phyloP scores from a whole-genome alignment of 768 basidiomycete species.

The Nidularia sp. region DNA sequence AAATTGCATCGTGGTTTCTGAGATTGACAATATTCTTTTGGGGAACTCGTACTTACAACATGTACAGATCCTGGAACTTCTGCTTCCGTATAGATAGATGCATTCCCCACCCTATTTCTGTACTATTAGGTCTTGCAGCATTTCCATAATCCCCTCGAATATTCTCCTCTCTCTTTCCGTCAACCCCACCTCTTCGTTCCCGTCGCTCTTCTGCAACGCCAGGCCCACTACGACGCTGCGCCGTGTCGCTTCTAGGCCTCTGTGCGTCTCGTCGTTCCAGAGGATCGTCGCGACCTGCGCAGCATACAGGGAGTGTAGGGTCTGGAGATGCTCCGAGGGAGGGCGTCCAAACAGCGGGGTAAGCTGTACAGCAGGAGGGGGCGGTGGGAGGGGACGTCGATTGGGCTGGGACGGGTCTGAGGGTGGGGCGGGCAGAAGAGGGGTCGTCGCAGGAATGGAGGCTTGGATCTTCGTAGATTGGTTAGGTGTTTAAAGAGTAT shows the following conservation, averaged over 20 bases:
- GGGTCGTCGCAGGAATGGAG: conserved; percentile 61
- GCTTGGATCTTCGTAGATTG: conserved; percentile 64
- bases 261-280: conserved; percentile 55
- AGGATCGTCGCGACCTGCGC: conserved; percentile 85
- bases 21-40: no score
- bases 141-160: conserved; percentile 49
- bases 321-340: conserved; percentile 62
- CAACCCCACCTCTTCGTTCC: conserved; percentile 18
- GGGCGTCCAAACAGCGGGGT: conserved; percentile 76
- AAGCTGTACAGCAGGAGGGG: conserved; percentile 71
- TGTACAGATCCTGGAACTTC: neutral
- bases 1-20: no score
- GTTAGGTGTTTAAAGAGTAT: neutral
- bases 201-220: conserved; percentile 46
- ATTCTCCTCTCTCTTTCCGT: conserved; percentile 35
- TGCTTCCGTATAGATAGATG: neutral
- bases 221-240: conserved; percentile 73
- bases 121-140: conserved; percentile 32
- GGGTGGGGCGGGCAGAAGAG: conserved; percentile 36
- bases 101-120: conserved; percentile 2
- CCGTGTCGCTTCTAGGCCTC: conserved; percentile 35
- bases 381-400: conserved; percentile 41
- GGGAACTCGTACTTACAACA: no score
- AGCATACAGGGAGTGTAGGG: conserved; percentile 75
- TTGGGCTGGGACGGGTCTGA: conserved; percentile 29